These are phyloP conservation scores for Trifolium dubium DNA, from an alignment of 306 rosid species.

Conservation along the genomic window DNA sequence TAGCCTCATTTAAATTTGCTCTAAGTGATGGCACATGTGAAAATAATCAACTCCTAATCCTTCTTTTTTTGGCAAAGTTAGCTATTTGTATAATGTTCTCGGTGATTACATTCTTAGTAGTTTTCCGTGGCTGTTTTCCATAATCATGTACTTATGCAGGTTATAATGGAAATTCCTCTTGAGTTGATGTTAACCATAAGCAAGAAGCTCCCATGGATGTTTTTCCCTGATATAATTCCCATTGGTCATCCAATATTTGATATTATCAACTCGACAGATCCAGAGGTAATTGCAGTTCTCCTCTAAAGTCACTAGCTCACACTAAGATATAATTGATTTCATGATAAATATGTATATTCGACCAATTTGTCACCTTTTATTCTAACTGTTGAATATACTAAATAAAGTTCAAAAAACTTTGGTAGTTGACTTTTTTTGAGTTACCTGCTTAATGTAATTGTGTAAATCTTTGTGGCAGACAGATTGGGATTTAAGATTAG, in stretches of 20 bases:
- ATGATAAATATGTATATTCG: not conserved
- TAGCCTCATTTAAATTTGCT: conserved; percentile 37
- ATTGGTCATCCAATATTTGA: conserved; percentile 96
- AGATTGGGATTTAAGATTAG: conserved; percentile 95
- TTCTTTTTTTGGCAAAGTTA: not conserved
- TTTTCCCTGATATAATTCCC: conserved; percentile 92
- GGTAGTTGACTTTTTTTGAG: not conserved
- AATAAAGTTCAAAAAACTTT: not conserved
- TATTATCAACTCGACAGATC: conserved; percentile 86
- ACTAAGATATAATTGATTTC: conserved; percentile 17
- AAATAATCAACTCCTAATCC: not conserved
- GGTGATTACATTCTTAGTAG: conserved; percentile 16
- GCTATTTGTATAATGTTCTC: conserved; percentile 13
- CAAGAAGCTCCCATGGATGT: conserved; percentile 96
- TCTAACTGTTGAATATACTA: conserved; percentile 15
- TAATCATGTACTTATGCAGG: conserved; percentile 57
- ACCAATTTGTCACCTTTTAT: not conserved
- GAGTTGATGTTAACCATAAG: conserved; percentile 90
- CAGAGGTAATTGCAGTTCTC: conserved; percentile 69
- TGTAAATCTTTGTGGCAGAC: conserved; percentile 74
- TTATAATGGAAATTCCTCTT: conserved; percentile 93
- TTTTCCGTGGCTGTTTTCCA: conserved; percentile 16
- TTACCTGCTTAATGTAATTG: conserved; percentile 41
- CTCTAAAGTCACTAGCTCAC: conserved; percentile 14
- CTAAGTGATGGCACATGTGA: not conserved